Conservation (phyloP, 2,329 filamentous ascomycete genomes). For the Colletotrichum graminicola region DNA sequence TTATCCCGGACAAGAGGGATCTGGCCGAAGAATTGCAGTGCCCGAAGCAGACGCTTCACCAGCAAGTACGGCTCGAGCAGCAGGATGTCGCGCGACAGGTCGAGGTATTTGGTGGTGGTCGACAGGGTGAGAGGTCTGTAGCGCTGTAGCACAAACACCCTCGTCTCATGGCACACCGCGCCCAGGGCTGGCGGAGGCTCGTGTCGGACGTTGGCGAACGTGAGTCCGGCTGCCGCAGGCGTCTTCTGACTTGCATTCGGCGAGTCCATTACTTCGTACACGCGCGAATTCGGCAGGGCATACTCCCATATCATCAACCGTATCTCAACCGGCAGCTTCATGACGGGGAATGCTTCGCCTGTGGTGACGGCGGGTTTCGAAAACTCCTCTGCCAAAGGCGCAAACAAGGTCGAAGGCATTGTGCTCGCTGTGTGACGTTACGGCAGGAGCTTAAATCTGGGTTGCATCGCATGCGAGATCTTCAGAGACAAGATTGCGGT, state of each 20-base stretch:
- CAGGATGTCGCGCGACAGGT: conserved; percentile 59
- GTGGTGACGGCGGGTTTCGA: conserved; percentile 6
- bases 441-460: neutral
- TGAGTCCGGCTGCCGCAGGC: conserved; percentile 56
- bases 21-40: conserved; percentile 60
- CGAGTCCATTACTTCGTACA: conserved; percentile 62
- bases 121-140: conserved; percentile 60
- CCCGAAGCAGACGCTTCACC: conserved; percentile 60
- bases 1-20: conserved; percentile 58
- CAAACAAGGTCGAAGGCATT: conserved; percentile 33
- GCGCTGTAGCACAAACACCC: conserved; percentile 56
- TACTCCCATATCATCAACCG: conserved; percentile 61
- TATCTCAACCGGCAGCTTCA: conserved; percentile 58
- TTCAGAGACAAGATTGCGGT: conserved; percentile 25
- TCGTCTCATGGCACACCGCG: conserved; percentile 59
- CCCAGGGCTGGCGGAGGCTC: conserved; percentile 60
- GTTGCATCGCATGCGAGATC: conserved; percentile 40
- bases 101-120: conserved; percentile 60
- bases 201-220: conserved; percentile 61
- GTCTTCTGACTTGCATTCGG: conserved; percentile 56
- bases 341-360: conserved; percentile 32
- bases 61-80: conserved; percentile 62
- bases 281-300: conserved; percentile 58
- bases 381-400: conserved; percentile 11
- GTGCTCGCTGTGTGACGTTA: conserved; percentile 34